Evolutionary conservation across 2,329 filamentous ascomycete species (phyloP).

Genomic region (Fusarium buharicum): DNA sequence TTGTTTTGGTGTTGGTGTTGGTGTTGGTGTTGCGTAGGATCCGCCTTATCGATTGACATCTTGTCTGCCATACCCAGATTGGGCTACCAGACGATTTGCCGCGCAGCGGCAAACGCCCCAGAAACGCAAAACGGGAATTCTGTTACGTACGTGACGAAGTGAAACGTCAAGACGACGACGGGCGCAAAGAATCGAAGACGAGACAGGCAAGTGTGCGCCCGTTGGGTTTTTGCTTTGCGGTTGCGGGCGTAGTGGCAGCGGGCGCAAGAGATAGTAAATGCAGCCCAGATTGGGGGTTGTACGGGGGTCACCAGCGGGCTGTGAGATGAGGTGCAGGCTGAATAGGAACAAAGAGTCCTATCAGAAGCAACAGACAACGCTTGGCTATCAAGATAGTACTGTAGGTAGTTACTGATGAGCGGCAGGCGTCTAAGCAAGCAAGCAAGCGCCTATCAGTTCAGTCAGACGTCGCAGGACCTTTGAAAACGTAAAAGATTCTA

Average conservation of each 20-base stretch:
- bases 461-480: conserved; percentile 43
- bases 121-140: conserved; percentile 50
- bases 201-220: conserved; percentile 47
- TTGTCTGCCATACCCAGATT: conserved; percentile 67
- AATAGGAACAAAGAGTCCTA: conserved; percentile 13
- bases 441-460: conserved; percentile 43
- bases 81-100: conserved; percentile 50
- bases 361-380: conserved; percentile 33
- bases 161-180: conserved; percentile 46
- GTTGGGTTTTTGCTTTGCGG: conserved; percentile 52
- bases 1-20: conserved; percentile 45
- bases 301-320: conserved; percentile 42
- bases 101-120: conserved; percentile 53
- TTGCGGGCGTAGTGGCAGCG: conserved; percentile 52
- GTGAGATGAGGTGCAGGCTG: conserved; percentile 12
- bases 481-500: conserved; percentile 48
- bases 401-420: conserved; percentile 1
- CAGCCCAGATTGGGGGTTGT: conserved; percentile 45
- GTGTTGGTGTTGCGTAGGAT: conserved; percentile 44
- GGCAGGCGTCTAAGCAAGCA: conserved; percentile 40
- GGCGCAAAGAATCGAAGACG: conserved; percentile 44
- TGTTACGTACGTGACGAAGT: conserved; percentile 52
- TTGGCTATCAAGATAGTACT: conserved; percentile 34
- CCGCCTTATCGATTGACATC: conserved; percentile 72
- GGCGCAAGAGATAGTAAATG: conserved; percentile 48